Base-by-base conservation (phyloP, 192 early-diverging fungal genomes). In the Backusella westeae region DNA sequence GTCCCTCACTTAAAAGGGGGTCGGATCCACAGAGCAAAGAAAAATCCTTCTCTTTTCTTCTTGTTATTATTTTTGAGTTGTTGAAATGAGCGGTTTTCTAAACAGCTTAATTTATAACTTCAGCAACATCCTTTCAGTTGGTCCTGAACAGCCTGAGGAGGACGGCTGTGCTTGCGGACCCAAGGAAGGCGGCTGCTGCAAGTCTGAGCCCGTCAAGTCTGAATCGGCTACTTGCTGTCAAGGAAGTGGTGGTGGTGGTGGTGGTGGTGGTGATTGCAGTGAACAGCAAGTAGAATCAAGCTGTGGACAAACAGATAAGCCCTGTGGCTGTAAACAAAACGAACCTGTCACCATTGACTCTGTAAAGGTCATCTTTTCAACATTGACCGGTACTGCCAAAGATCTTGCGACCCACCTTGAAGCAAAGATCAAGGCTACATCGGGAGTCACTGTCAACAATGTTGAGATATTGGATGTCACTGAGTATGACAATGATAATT, bases 401-500 rank as follows among this genome's bases (percentile, higher is more conserved):
- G 41, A 80, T 21, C 80, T 90, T 72, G 82, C 88, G 17, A 72
- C 82, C 6, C 78, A 85, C n/a, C 67, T 91, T 52, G 69, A 77
- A 42, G 66, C 73, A 4, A 68, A 79, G 34, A 67, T 85, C 6
- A 52, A 74, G 49, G 68, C 84, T 75, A 71, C 79, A 46, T 35
- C 41, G 19, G 41, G 78, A 17, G 38, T 66, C 14, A 74, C 77
- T 10, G 71, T 81, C 35, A 69, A 80, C 1, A 72, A 80, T 34
- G 82, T 83, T n/a, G 71, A 81, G 8, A 41, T 87, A 5, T 73
- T 90, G 53, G 86, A 90, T 78, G 87, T 92, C 69, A 84, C 87
- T 46, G 88, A 90, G 26, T 91, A 90, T 46, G 90, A 91, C 21
- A 89, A 84, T 35, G 90, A 91, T 65, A 85, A 87, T 71, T 83